A percentile compares a stretch with the other conserved stretches of the same genome.
Evolutionary conservation across 306 rosid species (phyloP).

Genomic region (Vigna hirtella): DNA sequence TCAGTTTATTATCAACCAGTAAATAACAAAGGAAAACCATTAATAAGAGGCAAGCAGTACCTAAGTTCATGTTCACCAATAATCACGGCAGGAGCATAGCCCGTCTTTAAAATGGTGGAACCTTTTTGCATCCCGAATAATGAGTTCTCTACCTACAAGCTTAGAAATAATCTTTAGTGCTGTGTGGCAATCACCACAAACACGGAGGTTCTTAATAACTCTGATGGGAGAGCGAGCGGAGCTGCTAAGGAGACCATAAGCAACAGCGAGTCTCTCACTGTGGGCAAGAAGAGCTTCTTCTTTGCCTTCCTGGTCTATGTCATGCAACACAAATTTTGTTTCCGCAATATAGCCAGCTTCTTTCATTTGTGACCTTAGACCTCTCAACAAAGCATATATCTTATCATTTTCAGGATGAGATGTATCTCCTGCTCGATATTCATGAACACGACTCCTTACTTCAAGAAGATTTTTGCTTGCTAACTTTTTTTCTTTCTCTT

Average conservation of each 20-base stretch:
- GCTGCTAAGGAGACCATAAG: conserved; percentile 72
- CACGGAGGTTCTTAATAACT: conserved; percentile 83
- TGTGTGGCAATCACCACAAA: conserved; percentile 63
- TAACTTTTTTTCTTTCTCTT: conserved; percentile 66
- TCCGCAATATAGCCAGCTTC: conserved; percentile 87
- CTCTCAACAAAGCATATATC: conserved; percentile 70
- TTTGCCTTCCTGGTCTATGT: conserved; percentile 85
- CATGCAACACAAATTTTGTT: conserved; percentile 84
- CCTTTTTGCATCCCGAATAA: conserved; percentile 56
- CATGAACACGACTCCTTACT: conserved; percentile 78
- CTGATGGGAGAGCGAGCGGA: conserved; percentile 72
- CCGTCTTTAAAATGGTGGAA: conserved; percentile 60
- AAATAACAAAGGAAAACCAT: conserved; percentile 23
- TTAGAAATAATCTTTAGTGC: conserved; percentile 59
- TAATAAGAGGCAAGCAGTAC: conserved; percentile 30
- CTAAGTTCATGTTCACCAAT: conserved; percentile 54
- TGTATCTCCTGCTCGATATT: conserved; percentile 89
- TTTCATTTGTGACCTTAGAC: conserved; percentile 77
- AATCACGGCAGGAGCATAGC: conserved; percentile 59
- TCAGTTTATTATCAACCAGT: conserved; percentile 12
- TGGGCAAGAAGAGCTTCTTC: conserved; percentile 83
- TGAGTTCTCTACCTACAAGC: conserved; percentile 57
- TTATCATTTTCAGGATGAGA: conserved; percentile 75
- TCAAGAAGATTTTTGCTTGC: conserved; percentile 65
- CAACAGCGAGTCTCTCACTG: conserved; percentile 89